Percentiles rank a stretch among this genome's conserved stretches.
phyloP scores from a whole-genome alignment of 805 yeast species.

The Wickerhamiella musiphila region DNA sequence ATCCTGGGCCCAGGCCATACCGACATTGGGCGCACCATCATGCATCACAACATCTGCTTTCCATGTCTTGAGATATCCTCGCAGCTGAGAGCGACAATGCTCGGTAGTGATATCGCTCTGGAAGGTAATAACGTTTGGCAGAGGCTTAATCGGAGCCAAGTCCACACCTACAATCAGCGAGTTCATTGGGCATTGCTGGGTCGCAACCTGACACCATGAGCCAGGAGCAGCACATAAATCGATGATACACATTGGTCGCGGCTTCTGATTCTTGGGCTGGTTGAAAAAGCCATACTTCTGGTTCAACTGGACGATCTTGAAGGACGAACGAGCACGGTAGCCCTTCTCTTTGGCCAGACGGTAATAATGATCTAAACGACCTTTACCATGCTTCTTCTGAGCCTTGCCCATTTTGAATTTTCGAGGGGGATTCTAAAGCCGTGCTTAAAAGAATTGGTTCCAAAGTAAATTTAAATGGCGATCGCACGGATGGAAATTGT shows the following conservation, averaged over 20 bases:
- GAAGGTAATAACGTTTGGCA: slow-evolving; percentile 86
- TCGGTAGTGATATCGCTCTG: slow-evolving; percentile 97
- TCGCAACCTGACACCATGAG: slow-evolving; percentile 98
- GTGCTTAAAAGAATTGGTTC: background rate
- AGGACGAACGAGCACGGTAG: slow-evolving; percentile 96
- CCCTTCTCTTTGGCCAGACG: slow-evolving; percentile 95
- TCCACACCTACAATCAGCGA: slow-evolving; percentile 97
- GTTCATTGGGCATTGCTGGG: slow-evolving; percentile 79
- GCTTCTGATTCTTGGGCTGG: slow-evolving; percentile 45
- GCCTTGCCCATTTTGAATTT: slow-evolving; percentile 55
- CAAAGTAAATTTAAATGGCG: too few relatives aligned
- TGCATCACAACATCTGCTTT: slow-evolving; percentile 95
- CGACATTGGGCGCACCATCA: slow-evolving; percentile 99
- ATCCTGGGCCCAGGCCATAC: slow-evolving; percentile 99
- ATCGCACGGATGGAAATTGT: too few relatives aligned
- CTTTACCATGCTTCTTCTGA: slow-evolving; percentile 91
- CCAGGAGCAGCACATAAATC: slow-evolving; percentile 99
- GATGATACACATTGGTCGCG: slow-evolving; percentile 60
- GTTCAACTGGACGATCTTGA: slow-evolving; percentile 84
- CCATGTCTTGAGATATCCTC: slow-evolving; percentile 97
- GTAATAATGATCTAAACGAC: slow-evolving; percentile 97
- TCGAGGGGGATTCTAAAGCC: too few relatives aligned
- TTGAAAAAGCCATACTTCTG: slow-evolving; percentile 92
- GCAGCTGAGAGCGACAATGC: slow-evolving; percentile 82
- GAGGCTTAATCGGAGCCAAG: slow-evolving; percentile 91